These are phyloP conservation scores for Sicyos edulis DNA, from an alignment of 306 rosid genomes.

Conservation along the genomic window DNA sequence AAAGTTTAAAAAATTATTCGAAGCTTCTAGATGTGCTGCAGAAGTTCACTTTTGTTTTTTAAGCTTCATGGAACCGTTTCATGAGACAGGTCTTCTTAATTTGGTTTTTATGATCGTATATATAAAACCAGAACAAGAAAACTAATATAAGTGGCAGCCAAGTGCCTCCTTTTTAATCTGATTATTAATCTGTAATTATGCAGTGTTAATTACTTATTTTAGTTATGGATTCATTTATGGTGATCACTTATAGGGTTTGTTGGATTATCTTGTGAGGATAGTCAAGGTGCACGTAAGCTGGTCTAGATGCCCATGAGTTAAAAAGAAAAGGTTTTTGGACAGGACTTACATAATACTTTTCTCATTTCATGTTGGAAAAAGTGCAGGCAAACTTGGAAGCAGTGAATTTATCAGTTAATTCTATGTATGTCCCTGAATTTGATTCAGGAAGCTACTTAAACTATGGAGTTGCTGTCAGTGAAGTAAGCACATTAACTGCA, in stretches of 20 bases:
- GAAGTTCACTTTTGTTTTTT: background rate
- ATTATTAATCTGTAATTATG: background rate
- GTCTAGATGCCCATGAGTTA: no score
- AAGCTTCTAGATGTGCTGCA: background rate
- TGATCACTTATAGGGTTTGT: no score
- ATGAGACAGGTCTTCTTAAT: background rate
- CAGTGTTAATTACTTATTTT: background rate
- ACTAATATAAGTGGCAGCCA: background rate
- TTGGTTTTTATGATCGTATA: background rate
- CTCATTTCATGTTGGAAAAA: conserved; percentile 22
- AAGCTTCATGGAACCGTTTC: background rate
- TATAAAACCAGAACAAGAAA: no score
- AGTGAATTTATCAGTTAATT: conserved; percentile 68
- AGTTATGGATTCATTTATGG: no score
- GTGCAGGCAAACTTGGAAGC: conserved; percentile 61
- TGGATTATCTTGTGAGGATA: no score
- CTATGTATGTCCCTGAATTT: conserved; percentile 45
- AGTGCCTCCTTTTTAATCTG: background rate
- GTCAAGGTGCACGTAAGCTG: no score
- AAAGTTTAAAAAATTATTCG: background rate
- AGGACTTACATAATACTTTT: no score
- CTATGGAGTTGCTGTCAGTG: conserved; percentile 87
- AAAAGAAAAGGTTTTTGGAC: background rate
- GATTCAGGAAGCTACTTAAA: conserved; percentile 47
- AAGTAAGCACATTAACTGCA: conserved; percentile 40